Evolutionary conservation across 2,329 filamentous ascomycete genomes (phyloP).

Genomic region (Penicillium sp.): DNA sequence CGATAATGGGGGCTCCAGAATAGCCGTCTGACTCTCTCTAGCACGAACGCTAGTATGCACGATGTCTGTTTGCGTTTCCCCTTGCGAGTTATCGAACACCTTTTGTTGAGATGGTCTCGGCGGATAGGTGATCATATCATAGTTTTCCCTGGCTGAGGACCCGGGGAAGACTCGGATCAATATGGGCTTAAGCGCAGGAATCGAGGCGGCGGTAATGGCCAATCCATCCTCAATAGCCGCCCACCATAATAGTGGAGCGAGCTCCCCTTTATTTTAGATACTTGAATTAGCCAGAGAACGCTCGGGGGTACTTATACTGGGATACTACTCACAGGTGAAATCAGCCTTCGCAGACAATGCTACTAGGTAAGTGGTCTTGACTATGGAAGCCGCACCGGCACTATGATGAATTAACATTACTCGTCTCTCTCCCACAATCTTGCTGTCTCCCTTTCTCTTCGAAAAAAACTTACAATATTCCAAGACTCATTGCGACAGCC

Average conservation of each 20-base stretch:
- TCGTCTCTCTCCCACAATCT: not conserved
- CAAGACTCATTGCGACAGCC: slow-evolving; percentile 43
- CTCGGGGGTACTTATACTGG: not conserved
- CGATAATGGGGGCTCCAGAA: slow-evolving; percentile 5
- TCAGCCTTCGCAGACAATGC: slow-evolving; percentile 27
- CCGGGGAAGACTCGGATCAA: slow-evolving; percentile 20
- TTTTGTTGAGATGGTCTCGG: not conserved
- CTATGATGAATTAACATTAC: slow-evolving; percentile 9
- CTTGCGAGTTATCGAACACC: slow-evolving; percentile 18
- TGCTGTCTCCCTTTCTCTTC: too few relatives aligned
- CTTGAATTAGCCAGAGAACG: not conserved
- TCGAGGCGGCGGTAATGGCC: slow-evolving; percentile 33
- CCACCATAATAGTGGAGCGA: slow-evolving; percentile 30
- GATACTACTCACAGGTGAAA: slow-evolving; percentile 22
- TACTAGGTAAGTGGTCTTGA: slow-evolving; percentile 26
- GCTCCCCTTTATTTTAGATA: slow-evolving; percentile 15
- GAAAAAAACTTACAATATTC: slow-evolving; percentile 31
- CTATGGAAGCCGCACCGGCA: slow-evolving; percentile 26
- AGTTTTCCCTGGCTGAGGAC: slow-evolving; percentile 10
- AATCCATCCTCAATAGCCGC: slow-evolving; percentile 33
- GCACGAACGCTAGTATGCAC: slow-evolving; percentile 10
- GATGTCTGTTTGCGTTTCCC: slow-evolving; percentile 15
- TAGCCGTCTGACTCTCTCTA: slow-evolving; percentile 13
- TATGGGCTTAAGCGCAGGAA: slow-evolving; percentile 34
- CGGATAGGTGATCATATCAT: slow-evolving; percentile 22